A percentile compares a stretch with the other conserved stretches of the same genome.
Conservation (phyloP, 495 filamentous ascomycete species). For the Trichocladium uniseriatum region DNA sequence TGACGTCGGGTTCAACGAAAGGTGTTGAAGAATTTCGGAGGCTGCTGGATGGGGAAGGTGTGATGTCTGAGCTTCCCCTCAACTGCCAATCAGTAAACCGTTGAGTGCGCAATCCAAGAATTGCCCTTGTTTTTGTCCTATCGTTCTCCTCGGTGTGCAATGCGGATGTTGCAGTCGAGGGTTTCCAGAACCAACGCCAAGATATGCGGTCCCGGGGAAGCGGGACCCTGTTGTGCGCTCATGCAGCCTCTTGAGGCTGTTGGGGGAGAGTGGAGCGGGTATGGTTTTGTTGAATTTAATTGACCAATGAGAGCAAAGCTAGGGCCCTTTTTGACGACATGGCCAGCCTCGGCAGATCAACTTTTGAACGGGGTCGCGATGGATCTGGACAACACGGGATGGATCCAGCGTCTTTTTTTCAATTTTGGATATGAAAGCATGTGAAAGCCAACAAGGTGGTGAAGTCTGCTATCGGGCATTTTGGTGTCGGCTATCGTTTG, state of each 20-base stretch:
- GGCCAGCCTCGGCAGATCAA: slow-evolving; percentile 9
- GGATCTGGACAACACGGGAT: background rate
- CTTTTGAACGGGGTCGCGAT: background rate
- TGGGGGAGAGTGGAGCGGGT: slow-evolving; percentile 17
- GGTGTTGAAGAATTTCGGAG: too few species aligned
- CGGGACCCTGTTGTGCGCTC: slow-evolving; percentile 8
- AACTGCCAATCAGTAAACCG: too few species aligned
- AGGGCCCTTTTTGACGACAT: background rate
- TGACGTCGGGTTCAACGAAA: too few species aligned
- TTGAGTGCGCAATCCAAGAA: too few species aligned
- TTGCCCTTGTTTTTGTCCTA: too few species aligned
- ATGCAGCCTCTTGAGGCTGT: slow-evolving; percentile 14
- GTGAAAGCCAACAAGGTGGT: slow-evolving; percentile 1
- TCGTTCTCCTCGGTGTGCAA: too few species aligned
- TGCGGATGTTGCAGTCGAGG: too few species aligned
- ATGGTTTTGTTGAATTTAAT: slow-evolving; percentile 13
- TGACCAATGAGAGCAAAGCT: slow-evolving; percentile 6
- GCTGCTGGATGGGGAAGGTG: background rate
- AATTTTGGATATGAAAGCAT: slow-evolving; percentile 1
- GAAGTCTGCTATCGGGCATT: background rate
- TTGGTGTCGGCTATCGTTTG: background rate
- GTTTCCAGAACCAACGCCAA: too few species aligned
- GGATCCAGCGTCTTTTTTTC: background rate
- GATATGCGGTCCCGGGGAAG: slow-evolving; percentile 10
- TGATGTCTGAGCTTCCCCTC: background rate